Base-by-base conservation (phyloP, 148 eudicot species). In the Silene conica region DNA sequence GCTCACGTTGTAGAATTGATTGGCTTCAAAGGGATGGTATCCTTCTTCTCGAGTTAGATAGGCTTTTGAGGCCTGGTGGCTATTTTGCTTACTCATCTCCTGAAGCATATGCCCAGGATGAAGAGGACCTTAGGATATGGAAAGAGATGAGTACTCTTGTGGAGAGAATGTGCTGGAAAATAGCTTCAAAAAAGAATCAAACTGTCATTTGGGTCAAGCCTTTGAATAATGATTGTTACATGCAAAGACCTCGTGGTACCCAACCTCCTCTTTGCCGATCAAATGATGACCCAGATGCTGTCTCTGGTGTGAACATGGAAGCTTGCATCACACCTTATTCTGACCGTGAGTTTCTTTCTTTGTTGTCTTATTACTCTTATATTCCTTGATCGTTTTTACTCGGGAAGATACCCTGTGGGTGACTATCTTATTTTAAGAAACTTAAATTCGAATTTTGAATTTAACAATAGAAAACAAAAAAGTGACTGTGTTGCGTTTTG, bases 31-130 rank as follows among this genome's bases (percentile, higher is more conserved):
- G 99, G 81, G 99, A 92, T 72, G 99, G 99, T 19, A 83, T 95
- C 67, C 96, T 95, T 70, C 92, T 95, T 57, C 94, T 95, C 72
- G 99, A 95, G 84, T 79, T 95, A 70, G 99, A 95, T 78, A 83
- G 99, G 83, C 31, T 95, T 67, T 85, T 95, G 69, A 84, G 97
- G 76, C 97, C 99, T 34, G 99, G 99, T 74, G 99, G 99, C 69
- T 95, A 92, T 80, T 95, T 95, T 82, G 97, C 99, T 63, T 95
- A 92, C 80, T 95, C 97, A 16, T 95, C 99, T 55, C 99, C 99
- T 23, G 99, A 95, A 85, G 99, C 99, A 54, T 95, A 95, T 85
- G 99, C 99, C 31, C 99, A 95, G 83, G 99, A 95, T 73, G 99
- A 92, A 73, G 99, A 95, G 88, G 92, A 95, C 77, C 86, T 92